Percentiles rank a stretch among this genome's conserved stretches.
phyloP scores from a whole-genome alignment of 108 stramenopile genomes.

The Cyclotella cryptica region DNA sequence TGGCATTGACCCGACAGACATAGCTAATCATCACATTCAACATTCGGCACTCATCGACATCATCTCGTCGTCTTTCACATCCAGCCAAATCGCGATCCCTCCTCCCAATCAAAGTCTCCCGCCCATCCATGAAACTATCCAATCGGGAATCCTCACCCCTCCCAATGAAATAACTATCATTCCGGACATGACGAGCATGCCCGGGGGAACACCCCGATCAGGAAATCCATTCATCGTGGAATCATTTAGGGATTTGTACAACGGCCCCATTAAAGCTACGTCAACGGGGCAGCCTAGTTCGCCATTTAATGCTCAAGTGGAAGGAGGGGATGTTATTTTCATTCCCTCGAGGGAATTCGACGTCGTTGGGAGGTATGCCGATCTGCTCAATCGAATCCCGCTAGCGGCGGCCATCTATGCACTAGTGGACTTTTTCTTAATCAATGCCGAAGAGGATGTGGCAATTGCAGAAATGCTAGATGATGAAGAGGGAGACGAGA shows the following conservation, averaged over 20 bases:
- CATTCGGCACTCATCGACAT: slow-evolving; percentile 17
- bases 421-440: slow-evolving; percentile 42
- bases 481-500: slow-evolving; percentile 29
- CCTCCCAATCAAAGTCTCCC: slow-evolving; percentile 32
- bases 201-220: slow-evolving; percentile 39
- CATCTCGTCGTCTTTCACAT: slow-evolving; percentile 27
- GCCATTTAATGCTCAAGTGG: neutral
- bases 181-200: slow-evolving; percentile 44
- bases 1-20: slow-evolving; percentile 26
- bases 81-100: slow-evolving; percentile 12
- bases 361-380: slow-evolving; percentile 40
- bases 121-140: slow-evolving; percentile 43
- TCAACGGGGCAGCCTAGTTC: neutral
- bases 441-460: slow-evolving; percentile 52
- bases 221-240: slow-evolving; percentile 49
- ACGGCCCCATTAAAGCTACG: slow-evolving; percentile 29
- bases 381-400: slow-evolving; percentile 47
- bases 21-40: slow-evolving; percentile 12
- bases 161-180: slow-evolving; percentile 35
- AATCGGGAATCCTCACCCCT: slow-evolving; percentile 27
- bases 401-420: slow-evolving; percentile 46
- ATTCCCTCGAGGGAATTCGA: slow-evolving; percentile 45
- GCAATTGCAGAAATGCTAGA: slow-evolving; percentile 44
- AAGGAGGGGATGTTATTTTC: slow-evolving; percentile 1
- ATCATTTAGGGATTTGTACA: slow-evolving; percentile 38